These are phyloP conservation scores for Urochloa ruziziensis DNA, from an alignment of 176 grass and related monocot species.

Conservation along the genomic window DNA sequence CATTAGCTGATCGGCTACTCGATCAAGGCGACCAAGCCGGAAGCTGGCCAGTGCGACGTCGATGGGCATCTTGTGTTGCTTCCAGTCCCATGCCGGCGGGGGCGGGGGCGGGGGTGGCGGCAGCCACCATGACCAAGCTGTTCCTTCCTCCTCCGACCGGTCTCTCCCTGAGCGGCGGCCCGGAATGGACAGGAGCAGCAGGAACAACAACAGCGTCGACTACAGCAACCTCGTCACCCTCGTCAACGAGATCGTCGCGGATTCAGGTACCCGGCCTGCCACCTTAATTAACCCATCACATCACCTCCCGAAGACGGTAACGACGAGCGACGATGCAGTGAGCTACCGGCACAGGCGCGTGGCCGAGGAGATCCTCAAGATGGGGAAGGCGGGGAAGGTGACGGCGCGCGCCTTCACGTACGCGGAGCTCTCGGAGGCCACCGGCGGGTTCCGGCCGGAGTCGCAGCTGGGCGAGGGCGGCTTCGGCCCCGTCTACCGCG, in stretches of 20 bases:
- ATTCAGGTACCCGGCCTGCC: slow-evolving; percentile 15
- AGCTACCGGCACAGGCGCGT: slow-evolving; percentile 34
- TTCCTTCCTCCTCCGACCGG: not conserved
- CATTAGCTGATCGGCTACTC: not conserved
- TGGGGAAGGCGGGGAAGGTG: slow-evolving; percentile 42
- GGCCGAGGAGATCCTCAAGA: slow-evolving; percentile 54
- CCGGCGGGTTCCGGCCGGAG: slow-evolving; percentile 35
- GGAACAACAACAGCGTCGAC: not conserved
- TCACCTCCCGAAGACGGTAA: not conserved
- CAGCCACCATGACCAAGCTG: not conserved
- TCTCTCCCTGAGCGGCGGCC: not conserved
- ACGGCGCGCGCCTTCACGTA: slow-evolving; percentile 41
- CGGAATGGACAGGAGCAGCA: not conserved
- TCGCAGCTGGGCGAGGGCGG: slow-evolving; percentile 49
- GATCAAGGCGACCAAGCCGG: not conserved
- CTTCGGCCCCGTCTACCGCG: slow-evolving; percentile 39
- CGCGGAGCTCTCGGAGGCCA: slow-evolving; percentile 40
- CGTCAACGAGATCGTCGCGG: slow-evolving; percentile 42
- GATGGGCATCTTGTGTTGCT: slow-evolving; percentile 57
- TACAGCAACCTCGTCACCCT: slow-evolving; percentile 30
- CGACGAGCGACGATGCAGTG: not conserved
- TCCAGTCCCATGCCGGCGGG: slow-evolving; percentile 37
- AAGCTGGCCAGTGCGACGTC: not conserved
- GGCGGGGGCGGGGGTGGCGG: not conserved
- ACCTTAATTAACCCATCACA: not conserved